Conservation (phyloP, 805 yeast species). For the Saturnispora quitensis region DNA sequence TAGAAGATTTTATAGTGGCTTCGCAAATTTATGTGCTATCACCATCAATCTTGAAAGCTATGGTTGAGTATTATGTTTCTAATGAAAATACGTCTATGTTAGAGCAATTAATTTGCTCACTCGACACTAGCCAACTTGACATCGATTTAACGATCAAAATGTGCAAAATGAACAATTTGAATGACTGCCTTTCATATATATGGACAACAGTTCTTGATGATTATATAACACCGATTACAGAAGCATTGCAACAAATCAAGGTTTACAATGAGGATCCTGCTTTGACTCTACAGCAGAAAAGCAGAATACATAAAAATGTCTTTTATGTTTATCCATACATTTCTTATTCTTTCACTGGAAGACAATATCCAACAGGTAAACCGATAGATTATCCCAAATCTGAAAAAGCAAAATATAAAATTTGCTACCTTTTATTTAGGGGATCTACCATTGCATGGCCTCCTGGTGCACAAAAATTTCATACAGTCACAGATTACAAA, state of each 20-base stretch:
- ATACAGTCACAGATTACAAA: conserved; percentile 25
- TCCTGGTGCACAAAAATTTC: conserved; percentile 24
- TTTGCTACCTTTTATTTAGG: conserved; percentile 53
- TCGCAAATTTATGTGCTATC: conserved; percentile 43
- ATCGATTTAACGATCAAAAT: conserved; percentile 64
- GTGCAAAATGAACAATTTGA: conserved; percentile 46
- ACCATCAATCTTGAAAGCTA: conserved; percentile 51
- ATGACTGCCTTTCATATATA: conserved; percentile 58
- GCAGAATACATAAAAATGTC: conserved; percentile 13
- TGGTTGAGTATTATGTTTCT: conserved; percentile 44
- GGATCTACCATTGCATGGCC: conserved; percentile 46
- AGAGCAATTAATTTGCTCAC: conserved; percentile 58
- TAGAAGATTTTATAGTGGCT: conserved; percentile 44
- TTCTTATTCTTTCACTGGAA: conserved; percentile 61
- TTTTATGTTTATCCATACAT: conserved; percentile 49
- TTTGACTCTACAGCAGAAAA: conserved; percentile 9
- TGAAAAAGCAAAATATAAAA: conserved; percentile 37
- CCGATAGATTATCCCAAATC: conserved; percentile 29
- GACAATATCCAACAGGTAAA: conserved; percentile 70
- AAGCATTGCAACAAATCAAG: conserved; percentile 36
- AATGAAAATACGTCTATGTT: conserved; percentile 37
- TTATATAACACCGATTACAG: conserved; percentile 59
- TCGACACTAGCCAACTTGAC: conserved; percentile 64
- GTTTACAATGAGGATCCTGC: conserved; percentile 10
- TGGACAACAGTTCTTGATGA: conserved; percentile 67